phyloP scores from a whole-genome alignment of 441 rosid genomes.

The Omphalea diandra region DNA sequence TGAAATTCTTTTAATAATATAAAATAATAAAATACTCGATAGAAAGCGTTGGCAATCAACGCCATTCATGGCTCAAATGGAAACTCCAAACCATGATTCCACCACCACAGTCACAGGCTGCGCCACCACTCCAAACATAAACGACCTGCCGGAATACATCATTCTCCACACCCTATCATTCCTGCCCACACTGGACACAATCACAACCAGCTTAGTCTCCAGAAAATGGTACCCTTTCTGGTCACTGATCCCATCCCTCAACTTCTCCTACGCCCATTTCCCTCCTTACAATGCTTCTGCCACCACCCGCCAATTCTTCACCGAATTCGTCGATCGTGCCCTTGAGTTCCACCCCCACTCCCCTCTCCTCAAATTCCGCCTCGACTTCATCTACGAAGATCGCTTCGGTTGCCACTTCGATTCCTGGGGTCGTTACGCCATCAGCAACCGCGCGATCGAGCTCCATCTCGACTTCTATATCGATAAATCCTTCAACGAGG shows the following conservation, averaged over 20 bases:
- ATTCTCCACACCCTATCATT: slow-evolving; percentile 6
- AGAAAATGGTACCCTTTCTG: slow-evolving; percentile 2
- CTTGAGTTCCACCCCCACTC: neutral
- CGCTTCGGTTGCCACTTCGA: slow-evolving; percentile 1
- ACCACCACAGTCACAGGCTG: no score
- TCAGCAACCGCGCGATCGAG: neutral
- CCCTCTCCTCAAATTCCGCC: neutral
- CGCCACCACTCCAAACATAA: no score
- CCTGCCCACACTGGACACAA: neutral
- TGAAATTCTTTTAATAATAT: no score
- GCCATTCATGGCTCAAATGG: no score
- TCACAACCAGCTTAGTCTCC: neutral
- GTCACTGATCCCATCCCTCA: neutral
- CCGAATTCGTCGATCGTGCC: slow-evolving; percentile 7
- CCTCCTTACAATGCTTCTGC: neutral
- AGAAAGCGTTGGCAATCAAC: no score
- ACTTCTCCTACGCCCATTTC: neutral
- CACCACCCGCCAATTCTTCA: neutral
- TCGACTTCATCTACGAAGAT: slow-evolving; percentile 1
- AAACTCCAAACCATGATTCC: no score
- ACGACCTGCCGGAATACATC: neutral
- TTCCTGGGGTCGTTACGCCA: slow-evolving; percentile 4
- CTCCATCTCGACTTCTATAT: slow-evolving; percentile 11
- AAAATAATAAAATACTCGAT: no score
- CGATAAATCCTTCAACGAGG: neutral